phyloP scores from a whole-genome alignment of 768 basidiomycete species.

The Kwoniella dendrophila region DNA sequence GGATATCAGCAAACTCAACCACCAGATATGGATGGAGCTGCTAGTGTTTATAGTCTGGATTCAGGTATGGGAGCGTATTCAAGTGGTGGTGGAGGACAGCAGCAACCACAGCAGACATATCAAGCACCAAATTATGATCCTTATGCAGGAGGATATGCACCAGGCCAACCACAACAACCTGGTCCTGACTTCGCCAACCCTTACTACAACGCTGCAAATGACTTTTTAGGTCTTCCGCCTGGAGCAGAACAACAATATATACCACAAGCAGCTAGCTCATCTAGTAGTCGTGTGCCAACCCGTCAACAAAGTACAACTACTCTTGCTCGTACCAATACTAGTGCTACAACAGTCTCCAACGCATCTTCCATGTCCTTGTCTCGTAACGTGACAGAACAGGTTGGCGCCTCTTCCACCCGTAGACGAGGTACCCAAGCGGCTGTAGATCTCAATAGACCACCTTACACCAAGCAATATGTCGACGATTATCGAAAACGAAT shows the following conservation, averaged over 20 bases:
- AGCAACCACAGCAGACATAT: conserved; percentile 8
- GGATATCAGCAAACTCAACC: conserved; percentile 32
- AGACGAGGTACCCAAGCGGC: conserved; percentile 52
- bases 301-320: conserved; percentile 38
- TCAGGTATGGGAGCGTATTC: conserved; percentile 54
- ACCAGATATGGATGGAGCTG: conserved; percentile 34
- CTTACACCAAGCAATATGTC: conserved; percentile 93
- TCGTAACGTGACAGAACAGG: conserved; percentile 49
- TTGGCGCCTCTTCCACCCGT: conserved; percentile 53
- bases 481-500: conserved; percentile 97
- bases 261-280: conserved; percentile 23
- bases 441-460: conserved; percentile 59
- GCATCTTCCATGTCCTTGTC: conserved; percentile 46
- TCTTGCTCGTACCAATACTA: conserved; percentile 45
- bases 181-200: conserved; percentile 52
- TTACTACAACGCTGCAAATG: conserved; percentile 54
- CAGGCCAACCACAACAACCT: conserved; percentile 25
- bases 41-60: conserved; percentile 53
- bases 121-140: conserved; percentile 26
- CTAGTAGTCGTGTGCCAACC: conserved; percentile 26
- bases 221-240: conserved; percentile 52
- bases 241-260: conserved; percentile 16
- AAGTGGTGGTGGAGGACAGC: conserved; percentile 11
- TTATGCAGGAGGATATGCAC: conserved; percentile 21
- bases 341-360: conserved; percentile 44